phyloP scores from a whole-genome alignment of 176 grass and related monocot genomes.

The Hordeum vulgare region DNA sequence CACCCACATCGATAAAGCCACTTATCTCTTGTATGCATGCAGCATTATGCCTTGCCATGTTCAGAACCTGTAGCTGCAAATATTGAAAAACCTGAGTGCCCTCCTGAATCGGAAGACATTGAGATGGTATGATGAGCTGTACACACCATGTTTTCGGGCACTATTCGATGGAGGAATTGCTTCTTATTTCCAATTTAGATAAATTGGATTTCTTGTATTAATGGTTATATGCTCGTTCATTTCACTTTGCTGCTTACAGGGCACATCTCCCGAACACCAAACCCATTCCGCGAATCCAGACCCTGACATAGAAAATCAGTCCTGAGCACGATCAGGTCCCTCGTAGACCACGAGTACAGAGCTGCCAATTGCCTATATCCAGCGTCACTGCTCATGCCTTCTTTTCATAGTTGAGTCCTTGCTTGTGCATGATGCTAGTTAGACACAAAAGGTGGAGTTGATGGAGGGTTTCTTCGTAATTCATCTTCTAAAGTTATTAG shows the following conservation, averaged over 20 bases:
- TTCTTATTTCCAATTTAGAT: background rate
- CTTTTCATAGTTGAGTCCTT: background rate
- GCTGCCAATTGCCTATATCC: background rate
- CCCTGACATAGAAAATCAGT: background rate
- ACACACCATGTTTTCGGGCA: background rate
- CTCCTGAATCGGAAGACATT: conserved; percentile 3
- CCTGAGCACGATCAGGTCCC: background rate
- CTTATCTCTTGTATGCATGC: background rate
- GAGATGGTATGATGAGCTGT: conserved; percentile 19
- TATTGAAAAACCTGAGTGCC: background rate
- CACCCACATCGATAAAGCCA: background rate
- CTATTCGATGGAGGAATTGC: background rate
- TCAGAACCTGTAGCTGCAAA: background rate
- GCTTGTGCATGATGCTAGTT: background rate
- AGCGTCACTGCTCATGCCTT: background rate
- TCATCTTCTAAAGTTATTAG: background rate
- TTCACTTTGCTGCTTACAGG: conserved; percentile 22
- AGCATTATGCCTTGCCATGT: conserved; percentile 12
- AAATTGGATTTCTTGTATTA: background rate
- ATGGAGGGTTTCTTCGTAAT: background rate
- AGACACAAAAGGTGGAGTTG: background rate
- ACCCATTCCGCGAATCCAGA: background rate
- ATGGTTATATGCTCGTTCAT: background rate
- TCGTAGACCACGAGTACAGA: background rate
- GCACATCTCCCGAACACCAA: background rate